phyloP scores from a whole-genome alignment of 805 yeast species.

The Ogataea pilisensis region DNA sequence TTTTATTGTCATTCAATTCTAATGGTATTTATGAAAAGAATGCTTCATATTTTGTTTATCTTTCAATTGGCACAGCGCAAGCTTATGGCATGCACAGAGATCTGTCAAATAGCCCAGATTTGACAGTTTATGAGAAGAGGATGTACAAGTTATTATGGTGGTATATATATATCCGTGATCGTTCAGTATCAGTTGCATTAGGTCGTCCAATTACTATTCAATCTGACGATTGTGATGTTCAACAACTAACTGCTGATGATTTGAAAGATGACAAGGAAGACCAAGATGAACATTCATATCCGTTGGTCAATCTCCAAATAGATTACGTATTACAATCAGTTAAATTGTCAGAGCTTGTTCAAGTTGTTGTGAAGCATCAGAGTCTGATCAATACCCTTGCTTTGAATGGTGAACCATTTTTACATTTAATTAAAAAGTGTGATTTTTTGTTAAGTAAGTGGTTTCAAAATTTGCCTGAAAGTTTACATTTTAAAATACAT shows the following conservation, averaged over 20 bases:
- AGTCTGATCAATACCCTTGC: conserved; percentile 25
- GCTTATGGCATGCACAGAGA: conserved; percentile 69
- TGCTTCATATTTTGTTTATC: conserved; percentile 66
- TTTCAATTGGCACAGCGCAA: conserved; percentile 66
- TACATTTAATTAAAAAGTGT: conserved; percentile 62
- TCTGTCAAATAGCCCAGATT: conserved; percentile 1
- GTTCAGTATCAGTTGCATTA: conserved; percentile 40
- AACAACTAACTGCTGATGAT: conserved; percentile 61
- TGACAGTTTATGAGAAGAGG: conserved; percentile 17
- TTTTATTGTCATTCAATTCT: conserved; percentile 69
- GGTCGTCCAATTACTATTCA: conserved; percentile 70
- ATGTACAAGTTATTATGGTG: conserved; percentile 17
- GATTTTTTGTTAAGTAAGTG: conserved; percentile 72
- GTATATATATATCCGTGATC: conserved; percentile 13
- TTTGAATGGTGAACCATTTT: conserved; percentile 43
- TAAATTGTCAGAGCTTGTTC: conserved; percentile 65
- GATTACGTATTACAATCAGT: conserved; percentile 58
- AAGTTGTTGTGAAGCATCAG: conserved; percentile 63
- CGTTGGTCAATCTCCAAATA: conserved; percentile 32
- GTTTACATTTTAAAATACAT: conserved; percentile 55
- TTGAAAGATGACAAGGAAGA: conserved; percentile 44
- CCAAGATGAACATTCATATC: conserved; percentile 5
- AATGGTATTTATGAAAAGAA: conserved; percentile 61
- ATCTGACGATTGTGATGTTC: conserved; percentile 70
- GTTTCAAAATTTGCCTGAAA: conserved; percentile 61